Evolutionary conservation across 345 rosid species (phyloP), one percentile per base, ranked within the genome.

Genomic region (Trapa incisa): DNA sequence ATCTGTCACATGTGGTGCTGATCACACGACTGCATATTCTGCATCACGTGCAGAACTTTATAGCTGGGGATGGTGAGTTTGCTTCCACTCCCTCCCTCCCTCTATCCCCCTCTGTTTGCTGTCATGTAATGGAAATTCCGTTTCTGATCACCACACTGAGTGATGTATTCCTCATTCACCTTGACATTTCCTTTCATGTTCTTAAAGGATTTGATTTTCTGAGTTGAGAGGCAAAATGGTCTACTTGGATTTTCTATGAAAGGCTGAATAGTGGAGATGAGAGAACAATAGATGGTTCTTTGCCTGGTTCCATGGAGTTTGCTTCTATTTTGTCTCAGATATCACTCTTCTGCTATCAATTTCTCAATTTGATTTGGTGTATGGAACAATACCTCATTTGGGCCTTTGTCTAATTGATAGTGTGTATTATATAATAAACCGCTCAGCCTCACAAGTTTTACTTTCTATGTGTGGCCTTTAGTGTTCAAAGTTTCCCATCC

Each of bases 1-100:
- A 48, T 88, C 97, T 47, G 78, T 91, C 78, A 84, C 83, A 11
- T 94, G 92, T 77, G 99, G 97, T 73, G 96, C 99, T 79, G 99
- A 94, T 80, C 97, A 94, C 77, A 86, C 99, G 12, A 75, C 70
- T 73, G 95, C 99, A 58, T 91, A 83, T 73, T 86, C 99, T 3
- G 80, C 80, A 70, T 83, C 95, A 15, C 77, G 35, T 35, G 61
- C 45, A 52, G 81, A 87, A 72, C 94, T 87, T 43, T 94, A 84
- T 77, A 94, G 97, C 72, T 94, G 98, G 98, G 98, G 98, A 76
- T 80, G 82, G 82, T 79, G 37, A 47, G 81, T 75, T 38, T 4
- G 32, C 48, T 16, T 48, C 45, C 29, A 22, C 22, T 63, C 47
- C 38, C 15, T 36, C 17, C 32, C 5, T 68, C 45, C 17, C 16